Conservation (phyloP, 2,329 filamentous ascomycete species). For the Stagonosporopsis vannaccii region DNA sequence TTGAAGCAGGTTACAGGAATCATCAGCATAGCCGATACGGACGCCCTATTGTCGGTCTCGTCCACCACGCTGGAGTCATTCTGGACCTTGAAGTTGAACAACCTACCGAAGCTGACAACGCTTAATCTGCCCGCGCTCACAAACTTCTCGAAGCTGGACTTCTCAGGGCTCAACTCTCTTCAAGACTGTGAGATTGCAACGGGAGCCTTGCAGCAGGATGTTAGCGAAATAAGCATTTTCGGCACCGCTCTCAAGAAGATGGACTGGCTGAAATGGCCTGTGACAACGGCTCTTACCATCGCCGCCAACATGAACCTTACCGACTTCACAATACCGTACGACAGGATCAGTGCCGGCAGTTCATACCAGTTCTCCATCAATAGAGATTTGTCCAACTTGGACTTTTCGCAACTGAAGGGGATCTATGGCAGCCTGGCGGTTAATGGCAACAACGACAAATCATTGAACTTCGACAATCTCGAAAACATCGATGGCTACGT, state of each 20-base stretch:
- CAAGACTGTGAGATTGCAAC: constrained; percentile 20
- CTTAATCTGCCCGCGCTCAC: constrained; percentile 26
- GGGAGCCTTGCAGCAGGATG: constrained; percentile 15
- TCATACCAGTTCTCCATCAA: constrained; percentile 24
- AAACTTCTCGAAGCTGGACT: constrained; percentile 24
- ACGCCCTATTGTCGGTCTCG: constrained; percentile 23
- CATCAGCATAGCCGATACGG: constrained; percentile 23
- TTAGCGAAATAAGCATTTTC: constrained; percentile 26
- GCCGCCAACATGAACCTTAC: constrained; percentile 25
- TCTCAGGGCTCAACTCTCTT: constrained; percentile 19
- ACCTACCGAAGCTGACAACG: constrained; percentile 27
- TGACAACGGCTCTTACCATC: constrained; percentile 24
- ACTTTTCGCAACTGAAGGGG: constrained; percentile 16
- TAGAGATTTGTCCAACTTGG: constrained; percentile 12
- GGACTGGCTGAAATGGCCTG: constrained; percentile 34
- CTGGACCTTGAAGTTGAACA: constrained; percentile 21
- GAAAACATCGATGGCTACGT: constrained; percentile 29
- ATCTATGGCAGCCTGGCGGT: constrained; percentile 28
- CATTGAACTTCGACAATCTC: constrained; percentile 21
- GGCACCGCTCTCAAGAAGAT: constrained; percentile 27
- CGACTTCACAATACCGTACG: constrained; percentile 23
- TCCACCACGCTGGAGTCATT: constrained; percentile 23
- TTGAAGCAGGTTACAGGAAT: constrained; percentile 21
- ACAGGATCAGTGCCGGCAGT: constrained; percentile 23
- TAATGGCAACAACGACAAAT: constrained; percentile 13